Evolutionary conservation across 2,329 filamentous ascomycete species (phyloP).

Genomic region (Monosporascus ibericus): DNA sequence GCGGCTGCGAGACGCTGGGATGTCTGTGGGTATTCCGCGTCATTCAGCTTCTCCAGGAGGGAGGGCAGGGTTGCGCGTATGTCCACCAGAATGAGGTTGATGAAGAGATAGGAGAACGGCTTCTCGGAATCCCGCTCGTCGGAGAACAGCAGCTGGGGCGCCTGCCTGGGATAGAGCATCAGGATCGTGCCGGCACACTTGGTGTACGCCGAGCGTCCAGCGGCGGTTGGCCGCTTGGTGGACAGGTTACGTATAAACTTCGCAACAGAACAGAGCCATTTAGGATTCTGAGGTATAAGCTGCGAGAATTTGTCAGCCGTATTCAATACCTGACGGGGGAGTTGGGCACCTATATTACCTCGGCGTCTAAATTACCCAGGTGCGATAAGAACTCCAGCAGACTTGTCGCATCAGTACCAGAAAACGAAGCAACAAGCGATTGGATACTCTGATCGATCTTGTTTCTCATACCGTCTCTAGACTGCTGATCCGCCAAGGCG

Average conservation of each 20-base stretch:
- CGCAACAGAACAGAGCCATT: slow-evolving; percentile 46
- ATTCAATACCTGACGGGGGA: not conserved
- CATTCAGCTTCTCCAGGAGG: slow-evolving; percentile 53
- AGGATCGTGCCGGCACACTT: slow-evolving; percentile 53
- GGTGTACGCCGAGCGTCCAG: slow-evolving; percentile 53
- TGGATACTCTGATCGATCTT: slow-evolving; percentile 44
- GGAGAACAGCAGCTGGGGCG: slow-evolving; percentile 46
- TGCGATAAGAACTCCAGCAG: slow-evolving; percentile 51
- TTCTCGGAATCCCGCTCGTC: slow-evolving; percentile 37
- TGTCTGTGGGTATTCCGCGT: slow-evolving; percentile 41
- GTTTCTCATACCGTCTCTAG: slow-evolving; percentile 17
- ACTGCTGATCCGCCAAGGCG: slow-evolving; percentile 19
- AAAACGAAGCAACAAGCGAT: slow-evolving; percentile 46
- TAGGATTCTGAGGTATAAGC: slow-evolving; percentile 42
- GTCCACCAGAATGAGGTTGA: slow-evolving; percentile 62
- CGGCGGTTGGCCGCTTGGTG: slow-evolving; percentile 47
- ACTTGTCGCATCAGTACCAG: slow-evolving; percentile 53
- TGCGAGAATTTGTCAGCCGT: slow-evolving; percentile 20
- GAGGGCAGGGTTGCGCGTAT: slow-evolving; percentile 56
- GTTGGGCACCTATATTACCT: slow-evolving; percentile 30
- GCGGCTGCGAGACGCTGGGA: slow-evolving; percentile 52
- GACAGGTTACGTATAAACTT: slow-evolving; percentile 47
- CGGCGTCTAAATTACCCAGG: slow-evolving; percentile 41
- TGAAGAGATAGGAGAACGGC: slow-evolving; percentile 55
- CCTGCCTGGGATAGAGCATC: slow-evolving; percentile 43